Evolutionary conservation across 352 stramenopile species (phyloP), one percentile per base, ranked within the genome.

Genomic region (Pythium biforme): DNA sequence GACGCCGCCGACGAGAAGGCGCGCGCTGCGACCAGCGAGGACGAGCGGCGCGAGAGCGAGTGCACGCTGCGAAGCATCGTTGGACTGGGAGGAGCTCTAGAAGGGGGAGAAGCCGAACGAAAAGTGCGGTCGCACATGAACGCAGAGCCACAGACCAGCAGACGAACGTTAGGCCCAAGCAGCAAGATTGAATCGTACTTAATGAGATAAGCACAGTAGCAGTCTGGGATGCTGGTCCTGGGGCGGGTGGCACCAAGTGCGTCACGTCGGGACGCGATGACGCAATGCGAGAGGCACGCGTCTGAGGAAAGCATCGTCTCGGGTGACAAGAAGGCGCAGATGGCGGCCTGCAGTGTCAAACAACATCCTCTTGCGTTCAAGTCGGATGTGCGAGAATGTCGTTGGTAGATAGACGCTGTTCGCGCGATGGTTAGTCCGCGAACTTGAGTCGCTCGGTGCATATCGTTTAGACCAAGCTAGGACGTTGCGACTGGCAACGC

Each of bases 1-100:
- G 73, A 60, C 12, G 73, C 52, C 17, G 68, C 52, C 22, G 68
- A 79, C 4, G 76, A 86, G 68, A 88, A 89, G 62, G 77, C 69
- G 53, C 77, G 79, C 27, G 67, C 66, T 19, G 69, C 56, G 25
- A 60, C 65, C 27, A 64, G 67, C 47, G 59, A 46, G 19, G 73
- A 62, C 31, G 78, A 76, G 69, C 75, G 79, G 72, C 70, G 66
- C 53, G 70, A 62, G 55, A 75, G 57, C 23, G 78, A 64, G 69
- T 66, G 48, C 14, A 73, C 53, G 37, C 52, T 57, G 58, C 68
- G 72, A 27, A 82, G 74, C 71, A 79, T 79, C 0, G 12, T 69
- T 19, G n/a, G 4, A 3, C 11, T 17, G 12, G 2, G 48, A 54
- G n/a, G 48, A 26, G n/a, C n/a, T 23, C 26, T 41, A 41, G 11